A percentile compares a stretch with the other conserved stretches of the same genome.
Evolutionary conservation across 768 basidiomycete species (phyloP).

Genomic region (Mycena vitilis): DNA sequence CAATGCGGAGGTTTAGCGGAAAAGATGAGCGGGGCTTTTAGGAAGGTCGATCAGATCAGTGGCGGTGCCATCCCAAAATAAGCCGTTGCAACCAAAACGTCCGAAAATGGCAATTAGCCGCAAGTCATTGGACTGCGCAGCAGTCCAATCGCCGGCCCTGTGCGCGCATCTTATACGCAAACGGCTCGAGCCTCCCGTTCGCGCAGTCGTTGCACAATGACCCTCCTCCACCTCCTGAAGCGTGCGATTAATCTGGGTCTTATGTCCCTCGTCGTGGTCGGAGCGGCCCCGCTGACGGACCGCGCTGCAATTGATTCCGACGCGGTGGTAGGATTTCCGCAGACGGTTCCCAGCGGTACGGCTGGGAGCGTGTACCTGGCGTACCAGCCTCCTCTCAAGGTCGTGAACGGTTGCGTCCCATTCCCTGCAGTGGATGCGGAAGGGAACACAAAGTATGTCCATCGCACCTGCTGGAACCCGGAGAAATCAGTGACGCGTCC

Average conservation of each 20-base stretch:
- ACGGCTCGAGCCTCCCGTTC: too few species aligned
- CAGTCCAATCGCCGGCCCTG: too few species aligned
- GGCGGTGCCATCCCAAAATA: background rate
- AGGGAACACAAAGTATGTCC: conserved; percentile 16
- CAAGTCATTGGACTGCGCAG: too few species aligned
- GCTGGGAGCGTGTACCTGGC: conserved; percentile 14
- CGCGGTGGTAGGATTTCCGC: conserved; percentile 10
- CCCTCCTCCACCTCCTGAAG: background rate
- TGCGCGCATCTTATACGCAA: too few species aligned
- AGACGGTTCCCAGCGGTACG: conserved; percentile 10
- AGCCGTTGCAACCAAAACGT: background rate
- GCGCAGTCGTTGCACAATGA: background rate
- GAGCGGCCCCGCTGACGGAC: background rate
- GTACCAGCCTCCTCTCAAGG: conserved; percentile 17
- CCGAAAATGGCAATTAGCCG: background rate
- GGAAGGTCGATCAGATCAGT: background rate
- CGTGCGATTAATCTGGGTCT: background rate
- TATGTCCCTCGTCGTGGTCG: background rate
- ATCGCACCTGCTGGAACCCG: too few species aligned
- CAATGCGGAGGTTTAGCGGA: too few species aligned
- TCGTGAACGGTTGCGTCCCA: conserved; percentile 23
- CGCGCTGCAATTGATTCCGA: conserved; percentile 7
- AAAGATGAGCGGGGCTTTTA: background rate
- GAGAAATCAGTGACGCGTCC: background rate
- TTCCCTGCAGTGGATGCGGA: conserved; percentile 24